A percentile compares a stretch with the other conserved stretches of the same genome.
phyloP scores from a whole-genome alignment of 192 early-diverging fungal species.

The Blastocladiella britannica region DNA sequence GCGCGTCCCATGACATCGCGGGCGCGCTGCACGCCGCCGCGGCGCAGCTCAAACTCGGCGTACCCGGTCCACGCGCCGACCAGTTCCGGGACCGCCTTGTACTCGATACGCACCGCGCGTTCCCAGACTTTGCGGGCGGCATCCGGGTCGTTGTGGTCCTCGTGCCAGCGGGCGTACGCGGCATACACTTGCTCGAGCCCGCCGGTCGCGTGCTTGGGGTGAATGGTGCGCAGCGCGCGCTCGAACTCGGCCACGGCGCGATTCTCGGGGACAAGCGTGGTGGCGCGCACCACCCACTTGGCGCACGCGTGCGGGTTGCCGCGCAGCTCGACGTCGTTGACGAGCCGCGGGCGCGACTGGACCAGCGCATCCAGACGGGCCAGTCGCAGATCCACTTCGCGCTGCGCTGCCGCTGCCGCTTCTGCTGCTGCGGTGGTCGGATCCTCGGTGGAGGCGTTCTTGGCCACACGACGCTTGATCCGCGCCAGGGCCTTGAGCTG shows the following conservation, averaged over 20 bases:
- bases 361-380: constrained; percentile 76
- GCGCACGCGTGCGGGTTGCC: constrained; percentile 76
- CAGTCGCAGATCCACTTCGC: constrained; percentile 62
- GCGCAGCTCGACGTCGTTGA: constrained; percentile 76
- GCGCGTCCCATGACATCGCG: constrained; percentile 66
- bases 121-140: constrained; percentile 62
- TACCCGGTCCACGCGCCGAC: constrained; percentile 79
- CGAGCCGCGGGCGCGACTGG: constrained; percentile 75
- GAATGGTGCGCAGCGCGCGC: constrained; percentile 45
- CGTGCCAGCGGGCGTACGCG: constrained; percentile 63
- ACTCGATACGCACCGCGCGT: constrained; percentile 58
- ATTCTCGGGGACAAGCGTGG: not conserved
- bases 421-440: too few species aligned
- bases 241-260: constrained; percentile 52
- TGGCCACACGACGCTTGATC: constrained; percentile 15
- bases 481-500: constrained; percentile 49
- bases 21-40: constrained; percentile 44
- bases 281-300: constrained; percentile 81
- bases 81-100: constrained; percentile 58
- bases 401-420: constrained; percentile 17
- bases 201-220: constrained; percentile 57
- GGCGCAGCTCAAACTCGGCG: constrained; percentile 62
- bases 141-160: constrained; percentile 31
- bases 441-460: constrained; percentile 13
- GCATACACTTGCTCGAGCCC: constrained; percentile 63